Percentiles rank a stretch among this genome's conserved stretches.
Evolutionary conservation across 306 rosid genomes (phyloP).

Genomic region (Dryas drummondii): DNA sequence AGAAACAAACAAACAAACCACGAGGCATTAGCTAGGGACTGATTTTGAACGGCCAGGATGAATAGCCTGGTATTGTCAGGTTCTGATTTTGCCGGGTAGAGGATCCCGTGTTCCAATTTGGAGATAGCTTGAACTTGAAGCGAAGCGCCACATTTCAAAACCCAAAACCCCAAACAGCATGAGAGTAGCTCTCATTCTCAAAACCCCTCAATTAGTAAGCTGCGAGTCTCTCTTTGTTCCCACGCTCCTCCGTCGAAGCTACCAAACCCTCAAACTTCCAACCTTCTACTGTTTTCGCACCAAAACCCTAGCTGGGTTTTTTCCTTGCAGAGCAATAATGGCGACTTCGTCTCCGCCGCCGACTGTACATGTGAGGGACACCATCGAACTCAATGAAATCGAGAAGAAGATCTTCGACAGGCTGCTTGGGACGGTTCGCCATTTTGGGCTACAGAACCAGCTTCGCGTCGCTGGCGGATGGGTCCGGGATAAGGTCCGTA

Average conservation of each 20-base stretch:
- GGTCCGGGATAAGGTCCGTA: conserved; percentile 85
- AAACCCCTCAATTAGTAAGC: conserved; percentile 3
- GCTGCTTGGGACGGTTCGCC: conserved; percentile 65
- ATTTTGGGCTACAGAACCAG: conserved; percentile 57
- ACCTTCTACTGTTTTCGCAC: conserved; percentile 20
- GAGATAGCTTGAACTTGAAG: too few relatives aligned
- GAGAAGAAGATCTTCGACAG: conserved; percentile 72
- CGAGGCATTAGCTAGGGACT: too few relatives aligned
- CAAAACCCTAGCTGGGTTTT: conserved; percentile 38
- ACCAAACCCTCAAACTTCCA: conserved; percentile 3
- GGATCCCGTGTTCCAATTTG: too few relatives aligned
- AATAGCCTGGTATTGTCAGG: too few relatives aligned
- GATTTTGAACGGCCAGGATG: too few relatives aligned
- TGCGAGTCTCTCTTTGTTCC: conserved; percentile 11
- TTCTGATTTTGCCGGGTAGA: too few relatives aligned
- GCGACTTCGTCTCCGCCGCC: conserved; percentile 20
- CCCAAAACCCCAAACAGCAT: background rate
- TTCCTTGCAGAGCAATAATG: conserved; percentile 29
- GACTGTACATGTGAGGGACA: conserved; percentile 46
- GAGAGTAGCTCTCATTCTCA: conserved; percentile 15
- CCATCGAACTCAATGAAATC: conserved; percentile 48
- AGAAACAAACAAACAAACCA: too few relatives aligned
- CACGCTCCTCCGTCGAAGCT: background rate
- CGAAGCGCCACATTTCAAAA: too few relatives aligned
- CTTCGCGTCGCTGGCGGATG: conserved; percentile 99